A percentile compares a stretch with the other conserved stretches of the same genome.
phyloP scores from a whole-genome alignment of 192 early-diverging fungal species.

The Backusella luteola region DNA sequence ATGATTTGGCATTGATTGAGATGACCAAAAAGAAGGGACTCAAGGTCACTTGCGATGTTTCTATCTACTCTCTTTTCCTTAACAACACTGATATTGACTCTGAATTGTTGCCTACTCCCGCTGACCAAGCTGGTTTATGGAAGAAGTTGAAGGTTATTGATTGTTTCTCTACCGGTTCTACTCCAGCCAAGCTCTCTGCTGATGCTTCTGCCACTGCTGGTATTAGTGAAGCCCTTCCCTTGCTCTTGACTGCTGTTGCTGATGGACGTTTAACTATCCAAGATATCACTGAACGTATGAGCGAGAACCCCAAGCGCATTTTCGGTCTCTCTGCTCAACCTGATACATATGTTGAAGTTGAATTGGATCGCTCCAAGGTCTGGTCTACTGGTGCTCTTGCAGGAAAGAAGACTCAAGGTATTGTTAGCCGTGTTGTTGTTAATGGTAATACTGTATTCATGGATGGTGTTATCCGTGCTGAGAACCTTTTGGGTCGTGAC shows the following conservation, averaged over 20 bases:
- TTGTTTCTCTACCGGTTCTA: conserved; percentile 84
- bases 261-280: conserved; percentile 76
- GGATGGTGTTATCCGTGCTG: conserved; percentile 64
- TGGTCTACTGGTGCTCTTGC: conserved; percentile 49
- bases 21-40: conserved; percentile 87
- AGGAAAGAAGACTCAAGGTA: conserved; percentile 61
- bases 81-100: conserved; percentile 28
- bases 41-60: conserved; percentile 90
- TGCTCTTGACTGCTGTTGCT: conserved; percentile 80
- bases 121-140: conserved; percentile 79
- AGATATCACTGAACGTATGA: conserved; percentile 73
- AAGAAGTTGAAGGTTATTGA: conserved; percentile 80
- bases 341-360: conserved; percentile 94
- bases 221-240: conserved; percentile 69
- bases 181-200: conserved; percentile 65
- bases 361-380: conserved; percentile 74
- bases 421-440: conserved; percentile 88
- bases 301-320: conserved; percentile 87
- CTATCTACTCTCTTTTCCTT: conserved; percentile 80
- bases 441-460: conserved; percentile 83
- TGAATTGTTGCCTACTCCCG: conserved; percentile 43
- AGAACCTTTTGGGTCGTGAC: conserved; percentile 44
- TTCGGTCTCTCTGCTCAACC: conserved; percentile 86
- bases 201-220: conserved; percentile 50
- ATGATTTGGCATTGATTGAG: conserved; percentile 84